Base-by-base conservation (phyloP, 495 filamentous ascomycete genomes). In the Aspergillus haitiensis region DNA sequence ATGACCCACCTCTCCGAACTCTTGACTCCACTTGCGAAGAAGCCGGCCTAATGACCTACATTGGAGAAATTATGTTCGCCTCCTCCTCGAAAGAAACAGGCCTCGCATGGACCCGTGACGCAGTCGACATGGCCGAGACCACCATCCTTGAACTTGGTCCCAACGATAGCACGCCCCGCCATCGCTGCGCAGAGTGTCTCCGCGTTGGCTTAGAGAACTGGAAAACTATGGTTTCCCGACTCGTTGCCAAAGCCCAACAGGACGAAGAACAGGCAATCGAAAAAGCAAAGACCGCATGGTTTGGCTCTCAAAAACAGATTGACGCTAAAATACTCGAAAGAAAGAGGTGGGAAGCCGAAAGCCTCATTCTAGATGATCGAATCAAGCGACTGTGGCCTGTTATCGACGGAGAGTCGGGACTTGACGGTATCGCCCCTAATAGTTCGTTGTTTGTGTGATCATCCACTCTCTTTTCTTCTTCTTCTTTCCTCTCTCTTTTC, bases 51-150 rank as follows among this genome's bases (percentile, higher is more conserved):
- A 89, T 92, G 85, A 81, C 88, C 16, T 91, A 96, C 72, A 92
- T 98, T 57, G 95, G 93, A 55, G 94, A 98, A 76, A 92, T 98
- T 60, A 73, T 98, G 49, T 98, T 88, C 75, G 83, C 91, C 1
- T 81, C 81, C 7, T 78, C 81, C 11, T 75, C 71, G 5, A 78
- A 79, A 35, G 82, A 88, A 45, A 82, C 86, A 55, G 92, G 91
- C 1, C 79, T 97, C 8, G 82, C 82, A 54, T 96, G 93, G 92
- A 94, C 88, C 10, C 85, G 90, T 55, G 88, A 93, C 58, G 89
- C 88, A 33, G 89, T 92, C 52, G 89, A 92, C 64, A 70, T 82
- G 21, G 82, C 85, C 15, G 86, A 88, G 58, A 67, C 75, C 35
- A 75, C 75, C 16, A 69, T 83, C 37, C 58, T 67, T n/a, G 66